These are phyloP conservation scores for Fusarium lyarnte DNA, from an alignment of 2,329 filamentous ascomycete genomes.

Conservation along the genomic window DNA sequence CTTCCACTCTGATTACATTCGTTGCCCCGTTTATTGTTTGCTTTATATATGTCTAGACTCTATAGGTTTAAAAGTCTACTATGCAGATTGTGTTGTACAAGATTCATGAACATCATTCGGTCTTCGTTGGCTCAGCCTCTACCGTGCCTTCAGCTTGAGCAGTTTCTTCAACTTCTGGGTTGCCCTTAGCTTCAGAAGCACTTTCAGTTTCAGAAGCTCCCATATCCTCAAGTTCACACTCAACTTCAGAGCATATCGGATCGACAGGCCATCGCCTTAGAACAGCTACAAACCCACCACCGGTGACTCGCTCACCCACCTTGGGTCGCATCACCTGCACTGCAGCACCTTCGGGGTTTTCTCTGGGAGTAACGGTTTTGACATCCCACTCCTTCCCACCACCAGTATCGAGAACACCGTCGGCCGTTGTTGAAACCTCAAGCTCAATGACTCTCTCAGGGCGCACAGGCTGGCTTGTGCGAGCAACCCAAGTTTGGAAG, in stretches of 20 bases:
- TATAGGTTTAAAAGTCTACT: not conserved
- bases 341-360: slow-evolving; percentile 30
- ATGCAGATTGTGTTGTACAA: not conserved
- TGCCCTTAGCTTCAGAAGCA: not conserved
- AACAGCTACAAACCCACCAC: slow-evolving; percentile 54
- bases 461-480: slow-evolving; percentile 61
- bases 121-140: not conserved
- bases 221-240: not conserved
- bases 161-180: not conserved
- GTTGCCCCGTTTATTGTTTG: not conserved
- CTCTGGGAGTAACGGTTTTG: slow-evolving; percentile 54
- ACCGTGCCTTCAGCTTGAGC: not conserved
- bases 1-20: slow-evolving; percentile 1
- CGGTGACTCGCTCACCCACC: slow-evolving; percentile 52
- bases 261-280: slow-evolving; percentile 46
- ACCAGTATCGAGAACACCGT: slow-evolving; percentile 56
- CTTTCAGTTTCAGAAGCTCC: not conserved
- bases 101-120: not conserved
- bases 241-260: slow-evolving; percentile 6
- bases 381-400: slow-evolving; percentile 73
- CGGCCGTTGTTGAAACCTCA: slow-evolving; percentile 51
- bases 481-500: slow-evolving; percentile 60
- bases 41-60: not conserved
- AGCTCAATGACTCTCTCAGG: slow-evolving; percentile 71
- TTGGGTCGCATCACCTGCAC: slow-evolving; percentile 55